A percentile compares a stretch with the other conserved stretches of the same genome.
Conservation (phyloP, 805 yeast genomes). For the Spathaspora arborariae region DNA sequence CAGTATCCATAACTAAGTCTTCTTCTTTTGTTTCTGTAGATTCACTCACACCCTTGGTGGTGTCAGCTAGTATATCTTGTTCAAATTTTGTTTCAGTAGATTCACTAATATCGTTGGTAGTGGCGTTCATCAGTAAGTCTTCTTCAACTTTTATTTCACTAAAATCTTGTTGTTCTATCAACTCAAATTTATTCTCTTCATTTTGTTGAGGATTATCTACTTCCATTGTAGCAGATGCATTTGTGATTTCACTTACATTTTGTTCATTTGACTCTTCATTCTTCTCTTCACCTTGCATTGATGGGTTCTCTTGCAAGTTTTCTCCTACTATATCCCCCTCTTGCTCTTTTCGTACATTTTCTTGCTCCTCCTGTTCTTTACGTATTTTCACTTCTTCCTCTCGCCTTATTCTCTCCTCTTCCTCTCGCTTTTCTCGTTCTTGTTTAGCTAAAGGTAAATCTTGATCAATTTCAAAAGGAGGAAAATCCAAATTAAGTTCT, state of each 20-base stretch:
- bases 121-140: too few species aligned
- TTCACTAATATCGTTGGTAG: neutral
- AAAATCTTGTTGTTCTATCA: neutral
- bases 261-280: neutral
- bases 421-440: constrained; percentile 22
- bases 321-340: neutral
- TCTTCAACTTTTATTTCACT: constrained; percentile 6
- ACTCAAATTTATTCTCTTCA: neutral
- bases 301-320: too few species aligned
- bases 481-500: constrained; percentile 18
- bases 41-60: neutral
- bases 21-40: constrained; percentile 5
- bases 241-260: neutral
- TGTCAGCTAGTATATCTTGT: neutral
- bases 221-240: too few species aligned
- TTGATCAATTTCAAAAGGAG: constrained; percentile 31
- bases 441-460: constrained; percentile 23
- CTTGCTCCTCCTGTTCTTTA: constrained; percentile 4
- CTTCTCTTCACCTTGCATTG: too few species aligned
- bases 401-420: constrained; percentile 15
- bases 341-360: neutral
- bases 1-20: constrained; percentile 3
- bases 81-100: constrained; percentile 1
- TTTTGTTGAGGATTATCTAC: neutral
- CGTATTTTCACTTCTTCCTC: constrained; percentile 10